phyloP scores from a whole-genome alignment of 441 rosid genomes.

The California macrophylla region DNA sequence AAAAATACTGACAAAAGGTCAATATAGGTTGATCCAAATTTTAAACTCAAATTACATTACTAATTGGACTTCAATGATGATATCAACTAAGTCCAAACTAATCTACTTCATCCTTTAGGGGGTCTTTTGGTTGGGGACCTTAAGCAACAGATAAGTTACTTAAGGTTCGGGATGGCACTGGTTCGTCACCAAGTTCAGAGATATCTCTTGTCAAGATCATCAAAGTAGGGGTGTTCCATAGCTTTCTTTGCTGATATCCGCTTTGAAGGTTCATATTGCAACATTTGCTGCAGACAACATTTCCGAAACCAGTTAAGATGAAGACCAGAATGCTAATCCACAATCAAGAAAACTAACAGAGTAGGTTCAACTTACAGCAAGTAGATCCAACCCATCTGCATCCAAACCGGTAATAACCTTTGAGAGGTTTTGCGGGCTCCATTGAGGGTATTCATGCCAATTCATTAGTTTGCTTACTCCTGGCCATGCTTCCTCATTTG shows the following conservation, averaged over 20 bases:
- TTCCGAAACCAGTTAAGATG: background rate
- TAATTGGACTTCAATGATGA: too few species aligned
- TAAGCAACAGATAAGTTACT: too few species aligned
- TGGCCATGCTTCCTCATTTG: constrained; percentile 83
- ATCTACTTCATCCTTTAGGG: too few species aligned
- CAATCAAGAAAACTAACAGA: too few species aligned
- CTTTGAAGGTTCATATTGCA: constrained; percentile 76
- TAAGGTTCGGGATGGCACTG: too few species aligned
- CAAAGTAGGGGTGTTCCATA: constrained; percentile 91
- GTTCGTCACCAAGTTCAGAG: too few species aligned
- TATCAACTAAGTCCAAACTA: too few species aligned
- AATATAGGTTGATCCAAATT: too few species aligned
- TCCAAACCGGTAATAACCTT: constrained; percentile 60
- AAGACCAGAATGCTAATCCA: background rate
- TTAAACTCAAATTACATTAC: too few species aligned
- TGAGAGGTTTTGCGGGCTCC: constrained; percentile 63
- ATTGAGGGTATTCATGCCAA: constrained; percentile 98
- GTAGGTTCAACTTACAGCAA: constrained; percentile 48
- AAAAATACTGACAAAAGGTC: too few species aligned
- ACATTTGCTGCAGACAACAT: constrained; percentile 59
- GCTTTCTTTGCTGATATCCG: constrained; percentile 91
- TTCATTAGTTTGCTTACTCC: constrained; percentile 74
- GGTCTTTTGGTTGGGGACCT: too few species aligned
- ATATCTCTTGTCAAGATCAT: constrained; percentile 49
- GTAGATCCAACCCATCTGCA: constrained; percentile 57